Evolutionary conservation across 495 filamentous ascomycete genomes (phyloP), one percentile per base, ranked within the genome.

Genomic region (Bryoglossum gracile): DNA sequence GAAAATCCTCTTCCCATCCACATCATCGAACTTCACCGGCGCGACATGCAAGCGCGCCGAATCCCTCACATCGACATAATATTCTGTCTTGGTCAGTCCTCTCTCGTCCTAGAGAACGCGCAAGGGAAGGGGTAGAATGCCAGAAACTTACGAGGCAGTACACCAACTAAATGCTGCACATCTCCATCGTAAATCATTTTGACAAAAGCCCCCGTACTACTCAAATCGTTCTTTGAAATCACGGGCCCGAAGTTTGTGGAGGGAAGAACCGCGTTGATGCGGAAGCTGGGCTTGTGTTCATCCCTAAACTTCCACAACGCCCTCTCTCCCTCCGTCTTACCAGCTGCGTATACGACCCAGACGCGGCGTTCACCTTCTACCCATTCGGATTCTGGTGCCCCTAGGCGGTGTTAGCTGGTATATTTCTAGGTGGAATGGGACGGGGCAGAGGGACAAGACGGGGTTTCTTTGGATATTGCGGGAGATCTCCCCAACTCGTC

Each of bases 241-340:
- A 51, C 37, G n/a, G 48, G 40, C 5, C 48, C 48, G 45, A 44
- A 45, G 26, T 43, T 45, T 2, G 48, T 39, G 8, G 56, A 65
- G 21, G 79, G 77, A 18, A 81, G 63, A 5, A 82, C 57, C 2
- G 72, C 46, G 26, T 77, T 77, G 50, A 80, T 65, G 1, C 51
- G 62, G 48, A 77, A 81, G 0, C 30, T 13, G 0, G 74, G 72
- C 34, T 72, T 65, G 9, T 77, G 40, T 37, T 74, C 65, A 18
- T 71, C 60, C 2, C 73, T 51, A 50, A 77, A 82, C 42, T 68
- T 62, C 75, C 74, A 82, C 2, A 74, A 53, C 3, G 65, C 62
- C 26, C 62, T 67, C 59, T 84, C 80, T 0, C 67, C 71, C 25
- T 70, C 65, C 1, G 68, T 71, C 54, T 85, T 83, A 50, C 71